A percentile compares a stretch with the other conserved stretches of the same genome.
phyloP scores from a whole-genome alignment of 1,139 yeast genomes.

The Pneumocystis murina region DNA sequence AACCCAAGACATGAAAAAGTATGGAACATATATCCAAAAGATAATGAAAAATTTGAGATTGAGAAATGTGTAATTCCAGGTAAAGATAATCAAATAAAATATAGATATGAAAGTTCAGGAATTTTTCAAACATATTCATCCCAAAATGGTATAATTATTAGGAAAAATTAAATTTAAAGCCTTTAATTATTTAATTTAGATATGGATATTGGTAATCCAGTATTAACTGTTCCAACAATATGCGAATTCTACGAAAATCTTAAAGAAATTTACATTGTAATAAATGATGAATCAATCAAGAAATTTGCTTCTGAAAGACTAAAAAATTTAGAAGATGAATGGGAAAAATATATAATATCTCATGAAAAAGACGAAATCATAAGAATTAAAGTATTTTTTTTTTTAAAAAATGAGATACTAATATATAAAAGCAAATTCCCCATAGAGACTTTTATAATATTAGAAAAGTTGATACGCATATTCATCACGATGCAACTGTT shows the following conservation, averaged over 20 bases:
- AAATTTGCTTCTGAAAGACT: conserved; percentile 89
- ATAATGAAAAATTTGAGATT: conserved; percentile 46
- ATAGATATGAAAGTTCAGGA: conserved; percentile 42
- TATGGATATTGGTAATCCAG: conserved; percentile 19
- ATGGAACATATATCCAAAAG: conserved; percentile 77
- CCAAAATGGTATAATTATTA: conserved; percentile 7
- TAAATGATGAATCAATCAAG: conserved; percentile 94
- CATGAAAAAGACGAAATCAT: conserved; percentile 89
- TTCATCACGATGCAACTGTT: conserved; percentile 87
- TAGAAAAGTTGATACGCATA: conserved; percentile 96
- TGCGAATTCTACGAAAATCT: conserved; percentile 73
- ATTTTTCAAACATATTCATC: conserved; percentile 49
- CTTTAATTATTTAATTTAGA: not conserved
- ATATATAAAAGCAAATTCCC: conserved; percentile 37
- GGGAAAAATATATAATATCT: conserved; percentile 77
- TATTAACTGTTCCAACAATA: conserved; percentile 58
- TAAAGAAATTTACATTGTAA: conserved; percentile 50
- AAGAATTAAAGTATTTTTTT: conserved; percentile 38
- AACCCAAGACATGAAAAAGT: conserved; percentile 63
- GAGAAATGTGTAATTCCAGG: conserved; percentile 52
- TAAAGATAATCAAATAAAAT: conserved; percentile 35
- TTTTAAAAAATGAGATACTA: not conserved
- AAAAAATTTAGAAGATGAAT: conserved; percentile 87
- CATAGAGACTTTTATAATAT: conserved; percentile 97
- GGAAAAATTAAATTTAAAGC: not conserved